Conservation (phyloP, 768 basidiomycete species). For the Boletus eberwhitei region DNA sequence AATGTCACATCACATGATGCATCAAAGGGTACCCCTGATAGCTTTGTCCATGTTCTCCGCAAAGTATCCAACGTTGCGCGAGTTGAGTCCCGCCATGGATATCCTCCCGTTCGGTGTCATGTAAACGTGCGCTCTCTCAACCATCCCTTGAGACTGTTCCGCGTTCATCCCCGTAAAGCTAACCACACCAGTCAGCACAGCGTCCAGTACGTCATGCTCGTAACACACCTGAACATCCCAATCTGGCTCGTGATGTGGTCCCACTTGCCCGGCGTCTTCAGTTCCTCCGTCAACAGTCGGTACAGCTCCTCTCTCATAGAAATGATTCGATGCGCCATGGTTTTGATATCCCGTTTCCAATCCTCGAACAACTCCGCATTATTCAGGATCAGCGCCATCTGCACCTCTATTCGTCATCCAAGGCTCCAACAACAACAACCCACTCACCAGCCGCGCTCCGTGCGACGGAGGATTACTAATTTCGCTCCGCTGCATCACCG, state of each 20-base stretch:
- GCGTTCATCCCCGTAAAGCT: constrained; percentile 83
- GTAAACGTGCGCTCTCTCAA: constrained; percentile 77
- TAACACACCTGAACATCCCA: constrained; percentile 88
- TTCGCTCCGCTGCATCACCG: constrained; percentile 88
- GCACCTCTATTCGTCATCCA: constrained; percentile 1
- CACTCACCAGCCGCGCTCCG: constrained; percentile 80
- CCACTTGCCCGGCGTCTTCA: constrained; percentile 91
- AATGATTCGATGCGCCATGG: constrained; percentile 79
- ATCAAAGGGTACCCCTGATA: constrained; percentile 47
- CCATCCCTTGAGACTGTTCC: constrained; percentile 62
- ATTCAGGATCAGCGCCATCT: constrained; percentile 84
- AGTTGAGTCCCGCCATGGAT: constrained; percentile 92
- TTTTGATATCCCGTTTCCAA: constrained; percentile 88
- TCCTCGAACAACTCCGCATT: constrained; percentile 69
- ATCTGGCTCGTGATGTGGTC: constrained; percentile 95
- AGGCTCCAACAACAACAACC: neutral
- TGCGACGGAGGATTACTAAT: constrained; percentile 94
- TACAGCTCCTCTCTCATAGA: constrained; percentile 82
- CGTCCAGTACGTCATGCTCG: neutral
- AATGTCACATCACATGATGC: no score
- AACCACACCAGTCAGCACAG: constrained; percentile 15
- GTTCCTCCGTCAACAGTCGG: constrained; percentile 61
- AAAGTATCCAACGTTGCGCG: constrained; percentile 71
- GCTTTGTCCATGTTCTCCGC: constrained; percentile 66
- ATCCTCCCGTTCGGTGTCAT: constrained; percentile 86